Percentiles rank a stretch among this genome's conserved stretches.
phyloP scores from a whole-genome alignment of 2,329 filamentous ascomycete genomes.

The Biscogniauxia mediterranea region DNA sequence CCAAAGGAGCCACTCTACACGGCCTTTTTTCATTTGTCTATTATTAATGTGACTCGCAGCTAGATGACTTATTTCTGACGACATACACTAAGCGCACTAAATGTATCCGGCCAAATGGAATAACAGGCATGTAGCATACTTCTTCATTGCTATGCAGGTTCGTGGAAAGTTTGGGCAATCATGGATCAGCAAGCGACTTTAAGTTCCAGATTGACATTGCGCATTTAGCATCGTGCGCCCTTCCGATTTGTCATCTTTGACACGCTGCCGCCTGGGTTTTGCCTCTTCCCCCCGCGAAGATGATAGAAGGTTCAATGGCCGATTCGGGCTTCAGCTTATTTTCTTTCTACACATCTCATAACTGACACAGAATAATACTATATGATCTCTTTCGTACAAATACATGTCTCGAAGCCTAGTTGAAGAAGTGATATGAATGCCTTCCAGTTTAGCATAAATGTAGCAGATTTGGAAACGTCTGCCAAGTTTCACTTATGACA shows the following conservation, averaged over 20 bases:
- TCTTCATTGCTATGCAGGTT: background rate
- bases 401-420: background rate
- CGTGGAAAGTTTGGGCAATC: slow-evolving; percentile 1
- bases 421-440: background rate
- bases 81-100: background rate
- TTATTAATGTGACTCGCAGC: background rate
- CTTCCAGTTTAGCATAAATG: background rate
- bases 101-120: background rate
- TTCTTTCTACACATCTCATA: background rate
- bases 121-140: background rate
- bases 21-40: background rate
- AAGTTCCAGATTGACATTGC: background rate
- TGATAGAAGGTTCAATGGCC: background rate
- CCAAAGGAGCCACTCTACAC: background rate
- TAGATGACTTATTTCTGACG: background rate
- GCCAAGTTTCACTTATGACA: background rate
- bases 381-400: background rate
- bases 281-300: background rate
- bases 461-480: background rate
- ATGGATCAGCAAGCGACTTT: slow-evolving; percentile 6
- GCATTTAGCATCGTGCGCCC: slow-evolving; percentile 3
- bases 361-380: background rate
- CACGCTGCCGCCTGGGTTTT: background rate
- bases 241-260: slow-evolving; percentile 12
- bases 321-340: background rate